Evolutionary conservation across 768 basidiomycete species (phyloP).

Genomic region (Sarcodon aspratus): DNA sequence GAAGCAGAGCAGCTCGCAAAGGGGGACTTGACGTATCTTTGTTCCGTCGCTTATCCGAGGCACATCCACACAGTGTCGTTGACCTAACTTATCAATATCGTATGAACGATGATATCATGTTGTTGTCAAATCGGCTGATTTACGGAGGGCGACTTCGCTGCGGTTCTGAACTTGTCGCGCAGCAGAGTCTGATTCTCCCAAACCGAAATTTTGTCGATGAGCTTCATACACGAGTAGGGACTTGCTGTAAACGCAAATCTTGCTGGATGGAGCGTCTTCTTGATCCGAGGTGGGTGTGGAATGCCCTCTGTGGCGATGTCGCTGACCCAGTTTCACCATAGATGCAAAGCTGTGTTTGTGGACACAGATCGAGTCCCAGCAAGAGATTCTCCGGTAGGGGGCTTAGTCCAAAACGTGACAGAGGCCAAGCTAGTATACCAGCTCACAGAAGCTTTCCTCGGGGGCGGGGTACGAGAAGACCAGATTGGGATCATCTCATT

Average conservation of each 20-base stretch:
- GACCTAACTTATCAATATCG: conserved; percentile 87
- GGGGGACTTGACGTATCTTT: conserved; percentile 85
- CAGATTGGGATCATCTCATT: conserved; percentile 86
- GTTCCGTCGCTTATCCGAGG: conserved; percentile 80
- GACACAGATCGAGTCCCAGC: conserved; percentile 83
- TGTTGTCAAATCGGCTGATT: conserved; percentile 77
- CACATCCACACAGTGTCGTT: conserved; percentile 77
- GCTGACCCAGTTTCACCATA: conserved; percentile 15
- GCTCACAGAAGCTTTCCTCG: conserved; percentile 52
- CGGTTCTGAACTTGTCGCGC: conserved; percentile 64
- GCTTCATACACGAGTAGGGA: conserved; percentile 27
- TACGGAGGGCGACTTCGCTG: conserved; percentile 71
- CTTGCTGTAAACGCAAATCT: conserved; percentile 13
- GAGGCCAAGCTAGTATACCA: conserved; percentile 68
- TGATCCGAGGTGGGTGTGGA: conserved; percentile 42
- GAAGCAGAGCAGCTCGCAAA: conserved; percentile 64
- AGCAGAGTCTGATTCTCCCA: conserved; percentile 43
- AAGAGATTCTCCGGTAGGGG: conserved; percentile 69
- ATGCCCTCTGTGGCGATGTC: background rate
- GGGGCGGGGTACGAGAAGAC: conserved; percentile 49
- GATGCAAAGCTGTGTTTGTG: conserved; percentile 85
- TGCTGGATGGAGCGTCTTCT: conserved; percentile 71
- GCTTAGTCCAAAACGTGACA: conserved; percentile 79
- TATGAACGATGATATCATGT: conserved; percentile 97
- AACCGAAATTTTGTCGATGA: conserved; percentile 27